These are phyloP conservation scores for Inga oerstediana DNA, from an alignment of 306 rosid genomes.

Conservation along the genomic window DNA sequence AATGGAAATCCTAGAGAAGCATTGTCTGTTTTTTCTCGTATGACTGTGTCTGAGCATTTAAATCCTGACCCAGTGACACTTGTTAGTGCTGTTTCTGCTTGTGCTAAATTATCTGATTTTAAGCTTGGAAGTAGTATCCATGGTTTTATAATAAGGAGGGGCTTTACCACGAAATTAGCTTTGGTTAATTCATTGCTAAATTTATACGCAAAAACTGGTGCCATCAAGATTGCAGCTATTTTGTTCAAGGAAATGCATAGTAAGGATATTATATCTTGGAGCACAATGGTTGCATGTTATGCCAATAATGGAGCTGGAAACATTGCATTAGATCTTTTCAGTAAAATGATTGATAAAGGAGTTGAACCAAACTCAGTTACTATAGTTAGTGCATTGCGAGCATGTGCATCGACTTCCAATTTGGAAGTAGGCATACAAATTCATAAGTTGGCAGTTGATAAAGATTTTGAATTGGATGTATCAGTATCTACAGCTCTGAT, in stretches of 20 bases:
- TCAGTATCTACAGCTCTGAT: slow-evolving; percentile 67
- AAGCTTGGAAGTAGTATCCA: slow-evolving; percentile 66
- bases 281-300: slow-evolving; percentile 80
- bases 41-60: slow-evolving; percentile 43
- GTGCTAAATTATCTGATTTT: slow-evolving; percentile 55
- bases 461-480: slow-evolving; percentile 58
- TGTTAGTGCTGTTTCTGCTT: slow-evolving; percentile 71
- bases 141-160: slow-evolving; percentile 62
- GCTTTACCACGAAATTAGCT: slow-evolving; percentile 45
- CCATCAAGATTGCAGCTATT: slow-evolving; percentile 49
- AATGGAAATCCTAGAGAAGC: slow-evolving; percentile 58
- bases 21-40: slow-evolving; percentile 54
- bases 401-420: slow-evolving; percentile 58
- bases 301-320: slow-evolving; percentile 61
- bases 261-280: slow-evolving; percentile 82
- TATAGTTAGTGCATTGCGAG: slow-evolving; percentile 64
- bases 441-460: slow-evolving; percentile 52
- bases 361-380: slow-evolving; percentile 63
- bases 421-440: slow-evolving; percentile 67
- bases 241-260: slow-evolving; percentile 58
- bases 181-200: slow-evolving; percentile 64
- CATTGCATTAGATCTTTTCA: slow-evolving; percentile 55
- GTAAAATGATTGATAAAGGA: slow-evolving; percentile 59
- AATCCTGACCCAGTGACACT: slow-evolving; percentile 69
- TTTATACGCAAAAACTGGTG: slow-evolving; percentile 64